These are phyloP conservation scores for Lecanicillium sp. DNA, from an alignment of 2,329 filamentous ascomycete species.

Conservation along the genomic window DNA sequence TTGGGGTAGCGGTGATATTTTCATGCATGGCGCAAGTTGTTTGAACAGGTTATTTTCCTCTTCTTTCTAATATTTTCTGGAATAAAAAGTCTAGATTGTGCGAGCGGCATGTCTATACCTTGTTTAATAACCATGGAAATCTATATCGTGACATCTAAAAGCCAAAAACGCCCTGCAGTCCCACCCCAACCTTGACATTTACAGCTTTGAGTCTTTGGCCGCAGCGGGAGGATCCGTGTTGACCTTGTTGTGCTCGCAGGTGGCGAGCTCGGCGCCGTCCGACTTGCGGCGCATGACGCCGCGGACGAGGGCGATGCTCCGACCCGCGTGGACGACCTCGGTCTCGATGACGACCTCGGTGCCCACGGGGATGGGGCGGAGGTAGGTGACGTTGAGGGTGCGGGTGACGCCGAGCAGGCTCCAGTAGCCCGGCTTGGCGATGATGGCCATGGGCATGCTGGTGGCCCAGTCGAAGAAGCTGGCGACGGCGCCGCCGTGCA, in stretches of 20 bases:
- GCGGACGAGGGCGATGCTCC: slow-evolving; percentile 45
- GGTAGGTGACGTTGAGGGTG: slow-evolving; percentile 60
- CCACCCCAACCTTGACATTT: too few species aligned
- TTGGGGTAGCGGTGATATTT: too few species aligned
- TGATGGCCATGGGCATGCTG: slow-evolving; percentile 48
- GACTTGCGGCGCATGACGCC: slow-evolving; percentile 49
- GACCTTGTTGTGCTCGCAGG: slow-evolving; percentile 60
- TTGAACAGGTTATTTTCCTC: too few species aligned
- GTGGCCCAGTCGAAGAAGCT: slow-evolving; percentile 64
- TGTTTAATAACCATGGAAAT: too few species aligned
- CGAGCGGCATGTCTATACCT: too few species aligned
- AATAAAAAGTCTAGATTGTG: too few species aligned
- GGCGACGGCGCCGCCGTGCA: slow-evolving; percentile 59
- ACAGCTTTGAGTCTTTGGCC: too few species aligned
- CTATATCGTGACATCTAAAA: too few species aligned
- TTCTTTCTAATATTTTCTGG: too few species aligned
- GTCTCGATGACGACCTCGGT: slow-evolving; percentile 47
- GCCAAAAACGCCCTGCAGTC: too few species aligned
- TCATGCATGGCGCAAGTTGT: too few species aligned
- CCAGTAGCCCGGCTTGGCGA: slow-evolving; percentile 56
- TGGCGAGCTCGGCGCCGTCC: slow-evolving; percentile 47
- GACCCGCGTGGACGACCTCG: slow-evolving; percentile 53
- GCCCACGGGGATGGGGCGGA: slow-evolving; percentile 53
- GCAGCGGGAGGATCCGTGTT: slow-evolving; percentile 47
- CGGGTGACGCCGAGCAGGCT: slow-evolving; percentile 57